These are phyloP conservation scores for Entoloma clypeatum DNA, from an alignment of 1,284 basidiomycete species.

Conservation along the genomic window DNA sequence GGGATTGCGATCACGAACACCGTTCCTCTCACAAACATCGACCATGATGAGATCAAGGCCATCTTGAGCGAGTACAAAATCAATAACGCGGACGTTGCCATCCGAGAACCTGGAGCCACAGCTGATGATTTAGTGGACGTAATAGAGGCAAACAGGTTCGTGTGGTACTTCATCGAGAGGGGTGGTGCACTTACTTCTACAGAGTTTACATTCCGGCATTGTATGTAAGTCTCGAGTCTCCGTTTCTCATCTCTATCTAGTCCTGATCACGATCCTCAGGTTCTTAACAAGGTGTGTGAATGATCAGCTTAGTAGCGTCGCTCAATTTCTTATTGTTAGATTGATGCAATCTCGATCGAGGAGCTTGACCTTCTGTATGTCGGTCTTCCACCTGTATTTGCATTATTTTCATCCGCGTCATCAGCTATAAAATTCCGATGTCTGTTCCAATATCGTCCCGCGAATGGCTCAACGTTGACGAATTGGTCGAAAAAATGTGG, in stretches of 20 bases:
- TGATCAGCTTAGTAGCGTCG: conserved; percentile 16
- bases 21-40: conserved; percentile 95
- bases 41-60: conserved; percentile 96
- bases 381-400: background rate
- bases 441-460: conserved; percentile 92
- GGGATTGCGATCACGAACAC: conserved; percentile 94
- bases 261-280: conserved; percentile 34
- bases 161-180: background rate
- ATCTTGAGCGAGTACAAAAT: conserved; percentile 90
- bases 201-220: conserved; percentile 94
- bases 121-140: conserved; percentile 98
- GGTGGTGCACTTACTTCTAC: conserved; percentile 13
- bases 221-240: conserved; percentile 58
- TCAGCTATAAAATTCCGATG: conserved; percentile 86
- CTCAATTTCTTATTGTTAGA: conserved; percentile 51
- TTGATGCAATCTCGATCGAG: conserved; percentile 98
- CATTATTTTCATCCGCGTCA: conserved; percentile 5
- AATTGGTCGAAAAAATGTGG: conserved; percentile 93
- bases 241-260: conserved; percentile 1
- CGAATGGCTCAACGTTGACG: conserved; percentile 97
- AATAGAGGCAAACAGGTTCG: conserved; percentile 84
- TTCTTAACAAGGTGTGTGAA: conserved; percentile 66
- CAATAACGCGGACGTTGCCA: conserved; percentile 90
- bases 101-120: conserved; percentile 90
- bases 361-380: conserved; percentile 90